These are phyloP conservation scores for Plasmodium cynomolgi DNA, from an alignment of 169 alveolate species.

Conservation along the genomic window DNA sequence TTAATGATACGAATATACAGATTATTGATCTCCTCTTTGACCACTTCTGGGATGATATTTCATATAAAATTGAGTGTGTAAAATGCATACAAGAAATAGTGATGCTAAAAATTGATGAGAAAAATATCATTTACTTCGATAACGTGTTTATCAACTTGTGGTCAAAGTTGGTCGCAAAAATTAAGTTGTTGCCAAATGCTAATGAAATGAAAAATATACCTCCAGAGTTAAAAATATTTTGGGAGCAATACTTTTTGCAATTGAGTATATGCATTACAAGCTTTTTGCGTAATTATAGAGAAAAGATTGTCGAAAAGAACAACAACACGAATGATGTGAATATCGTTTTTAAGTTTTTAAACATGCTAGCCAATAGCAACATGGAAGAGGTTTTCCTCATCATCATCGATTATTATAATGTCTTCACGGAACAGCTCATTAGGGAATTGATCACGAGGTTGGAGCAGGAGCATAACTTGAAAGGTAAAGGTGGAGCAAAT, in stretches of 20 bases:
- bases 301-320: conserved; percentile 77
- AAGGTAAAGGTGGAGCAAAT: conserved; percentile 74
- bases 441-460: conserved; percentile 86
- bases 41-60: conserved; percentile 92
- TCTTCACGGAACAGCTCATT: conserved; percentile 89
- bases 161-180: conserved; percentile 85
- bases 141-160: conserved; percentile 83
- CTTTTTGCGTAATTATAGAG: conserved; percentile 84
- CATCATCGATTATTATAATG: conserved; percentile 97
- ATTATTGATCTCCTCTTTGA: conserved; percentile 86
- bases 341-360: conserved; percentile 79
- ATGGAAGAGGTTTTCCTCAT: conserved; percentile 98
- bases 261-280: conserved; percentile 87
- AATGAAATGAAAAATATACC: conserved; percentile 87
- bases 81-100: conserved; percentile 95
- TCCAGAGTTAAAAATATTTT: conserved; percentile 84
- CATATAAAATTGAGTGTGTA: conserved; percentile 92
- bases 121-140: conserved; percentile 82
- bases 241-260: conserved; percentile 91
- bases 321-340: conserved; percentile 78
- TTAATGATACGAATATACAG: conserved; percentile 79
- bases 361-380: conserved; percentile 79
- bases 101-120: conserved; percentile 81
- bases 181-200: conserved; percentile 86
- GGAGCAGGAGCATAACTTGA: conserved; percentile 77